A percentile compares a stretch with the other conserved stretches of the same genome.
Evolutionary conservation across 306 rosid species (phyloP).

Genomic region (Prunus padus): DNA sequence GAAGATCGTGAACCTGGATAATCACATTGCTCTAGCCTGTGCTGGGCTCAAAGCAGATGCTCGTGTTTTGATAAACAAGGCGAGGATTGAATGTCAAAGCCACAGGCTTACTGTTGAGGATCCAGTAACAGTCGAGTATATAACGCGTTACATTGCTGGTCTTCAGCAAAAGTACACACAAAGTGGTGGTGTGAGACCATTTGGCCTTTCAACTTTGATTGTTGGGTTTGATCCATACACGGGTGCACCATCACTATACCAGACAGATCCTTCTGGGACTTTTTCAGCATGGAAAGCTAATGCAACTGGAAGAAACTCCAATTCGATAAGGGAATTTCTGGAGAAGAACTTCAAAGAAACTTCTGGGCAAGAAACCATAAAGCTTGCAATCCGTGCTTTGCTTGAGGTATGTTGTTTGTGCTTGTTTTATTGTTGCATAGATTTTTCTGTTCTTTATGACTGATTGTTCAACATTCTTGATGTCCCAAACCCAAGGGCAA

Average conservation of each 20-base stretch:
- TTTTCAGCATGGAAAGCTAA: slow-evolving; percentile 98
- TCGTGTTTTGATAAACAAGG: slow-evolving; percentile 83
- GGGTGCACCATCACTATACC: slow-evolving; percentile 64
- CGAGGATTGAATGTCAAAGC: slow-evolving; percentile 91
- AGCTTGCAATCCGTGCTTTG: slow-evolving; percentile 91
- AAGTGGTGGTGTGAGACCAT: slow-evolving; percentile 96
- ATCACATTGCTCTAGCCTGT: slow-evolving; percentile 81
- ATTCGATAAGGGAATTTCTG: slow-evolving; percentile 83
- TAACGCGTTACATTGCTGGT: slow-evolving; percentile 92
- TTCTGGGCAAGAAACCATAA: slow-evolving; percentile 83
- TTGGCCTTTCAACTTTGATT: slow-evolving; percentile 95
- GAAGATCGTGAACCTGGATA: slow-evolving; percentile 62
- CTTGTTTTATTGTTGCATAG: neutral
- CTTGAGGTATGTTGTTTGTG: slow-evolving; percentile 59
- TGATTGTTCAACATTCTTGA: neutral
- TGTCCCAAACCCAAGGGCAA: neutral
- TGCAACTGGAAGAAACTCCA: slow-evolving; percentile 93
- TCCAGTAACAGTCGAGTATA: slow-evolving; percentile 91
- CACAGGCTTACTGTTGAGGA: slow-evolving; percentile 96
- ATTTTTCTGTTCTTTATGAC: neutral
- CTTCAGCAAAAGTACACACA: slow-evolving; percentile 99
- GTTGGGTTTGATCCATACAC: slow-evolving; percentile 94
- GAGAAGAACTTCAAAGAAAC: slow-evolving; percentile 93
- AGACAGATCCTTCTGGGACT: slow-evolving; percentile 97
- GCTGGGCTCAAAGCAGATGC: slow-evolving; percentile 99